phyloP scores from a whole-genome alignment of 208 protist species.

The Crithidia acanthocephali region DNA sequence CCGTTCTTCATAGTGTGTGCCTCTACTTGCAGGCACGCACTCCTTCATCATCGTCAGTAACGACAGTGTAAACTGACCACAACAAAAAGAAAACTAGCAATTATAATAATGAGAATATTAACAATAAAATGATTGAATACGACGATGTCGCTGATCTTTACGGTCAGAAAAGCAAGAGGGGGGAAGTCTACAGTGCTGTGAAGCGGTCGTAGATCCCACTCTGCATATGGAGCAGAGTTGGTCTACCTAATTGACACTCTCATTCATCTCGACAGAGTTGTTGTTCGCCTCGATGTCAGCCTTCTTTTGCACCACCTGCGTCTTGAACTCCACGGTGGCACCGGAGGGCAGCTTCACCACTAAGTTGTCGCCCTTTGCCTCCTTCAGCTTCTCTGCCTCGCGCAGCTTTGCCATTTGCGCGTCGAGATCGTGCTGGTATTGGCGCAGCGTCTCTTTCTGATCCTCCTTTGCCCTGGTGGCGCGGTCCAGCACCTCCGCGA shows the following conservation, averaged over 20 bases:
- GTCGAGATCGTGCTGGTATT: conserved; percentile 17
- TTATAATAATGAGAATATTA: no score
- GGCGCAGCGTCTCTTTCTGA: conserved; percentile 20
- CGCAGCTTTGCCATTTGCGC: conserved; percentile 28
- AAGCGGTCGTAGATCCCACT: no score
- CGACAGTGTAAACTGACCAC: no score
- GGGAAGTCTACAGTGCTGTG: no score
- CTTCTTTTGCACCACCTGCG: conserved; percentile 5
- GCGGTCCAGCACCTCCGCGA: conserved; percentile 13
- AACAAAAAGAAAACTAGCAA: no score
- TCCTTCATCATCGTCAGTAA: no score
- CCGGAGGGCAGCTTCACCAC: conserved; percentile 20
- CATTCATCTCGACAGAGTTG: conserved; percentile 6
- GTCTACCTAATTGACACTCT: neutral
- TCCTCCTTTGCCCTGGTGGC: conserved; percentile 13
- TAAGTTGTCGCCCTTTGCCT: conserved; percentile 15
- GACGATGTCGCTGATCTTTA: no score
- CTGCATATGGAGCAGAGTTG: neutral
- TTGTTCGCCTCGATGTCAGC: conserved; percentile 9
- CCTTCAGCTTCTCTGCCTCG: conserved; percentile 18
- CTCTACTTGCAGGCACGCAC: no score
- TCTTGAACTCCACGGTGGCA: conserved; percentile 16
- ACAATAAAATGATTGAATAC: no score
- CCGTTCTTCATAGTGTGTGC: no score
- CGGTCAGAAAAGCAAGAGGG: no score